These are phyloP conservation scores for Cytospora piceae DNA, from an alignment of 2,329 filamentous ascomycete genomes.

Conservation along the genomic window DNA sequence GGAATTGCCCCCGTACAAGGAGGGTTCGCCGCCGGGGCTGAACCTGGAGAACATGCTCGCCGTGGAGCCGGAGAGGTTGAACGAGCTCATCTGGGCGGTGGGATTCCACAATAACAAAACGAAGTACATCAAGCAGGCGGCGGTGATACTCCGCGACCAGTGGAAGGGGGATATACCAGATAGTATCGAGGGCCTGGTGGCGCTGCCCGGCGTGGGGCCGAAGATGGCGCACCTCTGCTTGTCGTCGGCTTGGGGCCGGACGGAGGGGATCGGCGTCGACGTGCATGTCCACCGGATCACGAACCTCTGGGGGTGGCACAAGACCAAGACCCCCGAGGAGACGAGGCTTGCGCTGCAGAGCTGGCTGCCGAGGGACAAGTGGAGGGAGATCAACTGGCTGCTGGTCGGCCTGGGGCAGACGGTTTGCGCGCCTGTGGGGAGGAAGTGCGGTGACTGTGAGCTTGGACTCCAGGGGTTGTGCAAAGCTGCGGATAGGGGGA, in stretches of 20 bases:
- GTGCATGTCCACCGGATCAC: constrained; percentile 95
- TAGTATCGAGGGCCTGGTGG: constrained; percentile 73
- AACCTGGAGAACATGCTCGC: constrained; percentile 78
- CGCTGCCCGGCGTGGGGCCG: constrained; percentile 84
- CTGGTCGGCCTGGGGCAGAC: constrained; percentile 88
- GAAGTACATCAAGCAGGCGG: constrained; percentile 74
- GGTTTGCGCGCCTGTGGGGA: constrained; percentile 78
- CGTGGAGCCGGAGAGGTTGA: constrained; percentile 66
- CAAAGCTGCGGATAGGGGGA: constrained; percentile 68
- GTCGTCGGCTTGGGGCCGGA: constrained; percentile 67
- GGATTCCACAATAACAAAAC: constrained; percentile 97
- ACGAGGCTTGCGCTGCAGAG: constrained; percentile 74
- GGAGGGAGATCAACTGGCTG: constrained; percentile 91
- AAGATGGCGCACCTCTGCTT: constrained; percentile 95
- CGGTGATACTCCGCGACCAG: constrained; percentile 71
- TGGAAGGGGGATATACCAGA: constrained; percentile 79
- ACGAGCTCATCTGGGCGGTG: constrained; percentile 79
- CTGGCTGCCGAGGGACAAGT: constrained; percentile 83
- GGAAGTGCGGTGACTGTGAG: constrained; percentile 84
- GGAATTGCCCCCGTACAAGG: constrained; percentile 61
- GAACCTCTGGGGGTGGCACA: constrained; percentile 92
- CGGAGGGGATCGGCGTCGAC: constrained; percentile 85
- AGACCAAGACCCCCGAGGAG: constrained; percentile 79
- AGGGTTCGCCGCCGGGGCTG: constrained; percentile 56
- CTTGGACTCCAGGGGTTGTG: constrained; percentile 78